Evolutionary conservation across 2,329 filamentous ascomycete genomes (phyloP).

Genomic region (Rutstroemia sp.): DNA sequence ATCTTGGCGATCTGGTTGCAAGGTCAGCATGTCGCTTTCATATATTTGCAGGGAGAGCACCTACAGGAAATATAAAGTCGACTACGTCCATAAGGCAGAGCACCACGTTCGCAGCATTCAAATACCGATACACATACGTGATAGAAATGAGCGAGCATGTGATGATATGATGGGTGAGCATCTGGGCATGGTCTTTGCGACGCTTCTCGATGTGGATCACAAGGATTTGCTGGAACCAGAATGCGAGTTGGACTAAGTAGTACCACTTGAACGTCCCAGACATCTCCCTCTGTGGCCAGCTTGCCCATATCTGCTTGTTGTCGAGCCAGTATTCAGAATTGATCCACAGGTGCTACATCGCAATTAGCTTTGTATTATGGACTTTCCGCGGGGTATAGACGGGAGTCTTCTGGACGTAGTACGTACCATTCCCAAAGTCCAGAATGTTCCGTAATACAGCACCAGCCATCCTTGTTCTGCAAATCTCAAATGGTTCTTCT

Average conservation of each 20-base stretch:
- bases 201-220: neutral
- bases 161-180: neutral
- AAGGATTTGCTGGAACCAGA: neutral
- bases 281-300: neutral
- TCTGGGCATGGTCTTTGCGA: neutral
- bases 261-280: neutral
- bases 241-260: neutral
- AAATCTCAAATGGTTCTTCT: neutral
- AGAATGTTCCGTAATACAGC: neutral
- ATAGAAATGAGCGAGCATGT: neutral
- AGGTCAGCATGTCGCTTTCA: neutral
- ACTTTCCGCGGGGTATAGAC: too few species aligned
- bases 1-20: neutral
- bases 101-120: neutral
- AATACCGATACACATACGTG: neutral
- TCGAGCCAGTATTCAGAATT: neutral
- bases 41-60: neutral
- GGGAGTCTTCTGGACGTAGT: neutral
- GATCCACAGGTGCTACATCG: neutral
- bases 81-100: neutral
- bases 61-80: neutral
- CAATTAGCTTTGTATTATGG: neutral
- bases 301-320: neutral
- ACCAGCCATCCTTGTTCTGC: neutral
- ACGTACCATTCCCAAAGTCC: neutral